A percentile compares a stretch with the other conserved stretches of the same genome.
These are phyloP conservation scores for Cucurbitaria berberidis DNA, from an alignment of 2,329 filamentous ascomycete genomes.

Conservation along the genomic window DNA sequence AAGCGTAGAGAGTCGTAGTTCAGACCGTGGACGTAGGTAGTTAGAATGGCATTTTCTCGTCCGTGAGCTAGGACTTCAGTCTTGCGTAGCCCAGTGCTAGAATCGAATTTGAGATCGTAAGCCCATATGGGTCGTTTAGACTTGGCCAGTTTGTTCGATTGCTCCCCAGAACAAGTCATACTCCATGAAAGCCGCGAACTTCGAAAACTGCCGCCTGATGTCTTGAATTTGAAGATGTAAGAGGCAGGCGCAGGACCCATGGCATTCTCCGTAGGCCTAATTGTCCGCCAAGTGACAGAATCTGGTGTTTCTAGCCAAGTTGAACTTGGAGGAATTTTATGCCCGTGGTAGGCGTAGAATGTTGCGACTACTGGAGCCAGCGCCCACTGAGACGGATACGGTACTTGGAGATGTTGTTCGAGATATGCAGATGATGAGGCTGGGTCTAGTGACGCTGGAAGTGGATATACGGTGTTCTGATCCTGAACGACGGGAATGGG, in stretches of 20 bases:
- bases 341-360: constrained; percentile 26
- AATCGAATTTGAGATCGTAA: constrained; percentile 37
- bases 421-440: constrained; percentile 30
- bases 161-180: constrained; percentile 23
- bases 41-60: constrained; percentile 25
- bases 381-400: constrained; percentile 42
- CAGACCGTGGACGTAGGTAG: constrained; percentile 37
- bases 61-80: constrained; percentile 30
- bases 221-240: constrained; percentile 35
- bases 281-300: constrained; percentile 28
- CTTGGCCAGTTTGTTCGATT: constrained; percentile 3
- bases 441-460: constrained; percentile 13
- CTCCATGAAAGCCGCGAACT: constrained; percentile 36
- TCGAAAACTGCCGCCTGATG: constrained; percentile 29
- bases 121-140: constrained; percentile 23
- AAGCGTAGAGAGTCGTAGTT: constrained; percentile 45
- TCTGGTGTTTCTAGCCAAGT: constrained; percentile 37
- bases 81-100: constrained; percentile 30
- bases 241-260: constrained; percentile 17
- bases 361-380: constrained; percentile 27
- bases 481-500: constrained; percentile 18
- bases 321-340: constrained; percentile 13
- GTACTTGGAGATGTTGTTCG: constrained; percentile 36
- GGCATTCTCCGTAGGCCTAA: constrained; percentile 21
- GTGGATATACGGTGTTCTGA: constrained; percentile 2